Conservation (phyloP, 148 eudicot species). For the Camellia sinensis region DNA sequence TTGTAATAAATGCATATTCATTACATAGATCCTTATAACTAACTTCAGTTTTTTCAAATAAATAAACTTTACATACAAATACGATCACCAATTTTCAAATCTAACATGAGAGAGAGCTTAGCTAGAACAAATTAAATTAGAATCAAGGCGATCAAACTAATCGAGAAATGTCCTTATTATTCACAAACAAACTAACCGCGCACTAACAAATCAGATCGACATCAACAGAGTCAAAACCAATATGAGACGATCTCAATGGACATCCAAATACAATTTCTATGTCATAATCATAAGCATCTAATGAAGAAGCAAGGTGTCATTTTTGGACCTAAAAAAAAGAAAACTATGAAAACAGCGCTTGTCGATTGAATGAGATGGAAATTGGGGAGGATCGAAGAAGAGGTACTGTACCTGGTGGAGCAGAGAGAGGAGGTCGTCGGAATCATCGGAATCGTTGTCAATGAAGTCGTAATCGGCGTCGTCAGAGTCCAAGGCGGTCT, state of each 20-base stretch:
- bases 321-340: too few species aligned
- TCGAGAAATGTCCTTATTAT: neutral
- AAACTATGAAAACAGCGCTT: too few species aligned
- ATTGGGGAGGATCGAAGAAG: neutral
- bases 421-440: slow-evolving; percentile 47
- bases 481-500: slow-evolving; percentile 51
- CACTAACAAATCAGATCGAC: neutral
- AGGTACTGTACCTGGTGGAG: slow-evolving; percentile 61
- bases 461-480: slow-evolving; percentile 61
- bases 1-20: neutral
- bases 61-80: neutral
- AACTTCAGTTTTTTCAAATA: too few species aligned
- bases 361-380: neutral
- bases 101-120: neutral
- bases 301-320: neutral
- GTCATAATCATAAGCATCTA: neutral
- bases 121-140: too few species aligned
- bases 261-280: neutral
- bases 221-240: neutral
- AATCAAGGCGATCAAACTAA: neutral
- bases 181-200: neutral
- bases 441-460: slow-evolving; percentile 67
- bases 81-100: neutral
- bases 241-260: neutral
- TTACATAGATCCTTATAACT: neutral